Base-by-base conservation (phyloP, 208 protist species). In the Leishmania braziliensis region DNA sequence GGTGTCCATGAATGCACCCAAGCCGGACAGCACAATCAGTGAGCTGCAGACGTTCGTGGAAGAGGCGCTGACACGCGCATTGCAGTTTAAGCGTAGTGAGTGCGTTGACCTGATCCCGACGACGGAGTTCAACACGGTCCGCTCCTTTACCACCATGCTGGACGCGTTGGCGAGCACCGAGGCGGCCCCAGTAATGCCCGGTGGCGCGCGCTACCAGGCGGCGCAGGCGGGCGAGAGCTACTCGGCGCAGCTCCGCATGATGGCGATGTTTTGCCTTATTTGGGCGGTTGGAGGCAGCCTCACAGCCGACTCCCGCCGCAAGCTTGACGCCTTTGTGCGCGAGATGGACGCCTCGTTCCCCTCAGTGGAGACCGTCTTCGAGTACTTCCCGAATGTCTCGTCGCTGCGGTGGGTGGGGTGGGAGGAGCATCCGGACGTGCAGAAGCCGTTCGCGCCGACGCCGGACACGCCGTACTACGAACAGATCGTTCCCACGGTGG, bases 401-500 rank as follows among this genome's bases (percentile, higher is more conserved):
- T 91, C 93, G 54, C 78, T 97, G 71, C 86, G 89, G 56, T 99
- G 98, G 98, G 87, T 91, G 33, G 88, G 89, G 77, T 99, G 98
- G 98, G 91, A 98, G 54, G 98, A 99, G 81, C 92, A 98, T 83
- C 86, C 88, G 33, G 88, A 94, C 78, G 85, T 97, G 81, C 93
- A 97, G 82, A 89, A 91, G 81, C 84, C 87, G 14, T 99, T 94
- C 87, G 84, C 90, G 26, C 96, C 97, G 12, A 75, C 90, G 43
- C 77, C 94, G 10, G 92, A 93, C 20, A 93, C 96, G 54, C 98
- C 98, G 50, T 99, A 99, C 88, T 96, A 99, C 90, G 86, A 89
- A 74, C 93, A 99, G 80, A 96, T 99, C 51, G 99, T 99, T 36
- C 99, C 99, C 51, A 99, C 99, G 50, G 94, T 99, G 26, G 98